Evolutionary conservation across 345 rosid genomes (phyloP), one percentile per base, ranked within the genome.

Genomic region (Linum tenue): DNA sequence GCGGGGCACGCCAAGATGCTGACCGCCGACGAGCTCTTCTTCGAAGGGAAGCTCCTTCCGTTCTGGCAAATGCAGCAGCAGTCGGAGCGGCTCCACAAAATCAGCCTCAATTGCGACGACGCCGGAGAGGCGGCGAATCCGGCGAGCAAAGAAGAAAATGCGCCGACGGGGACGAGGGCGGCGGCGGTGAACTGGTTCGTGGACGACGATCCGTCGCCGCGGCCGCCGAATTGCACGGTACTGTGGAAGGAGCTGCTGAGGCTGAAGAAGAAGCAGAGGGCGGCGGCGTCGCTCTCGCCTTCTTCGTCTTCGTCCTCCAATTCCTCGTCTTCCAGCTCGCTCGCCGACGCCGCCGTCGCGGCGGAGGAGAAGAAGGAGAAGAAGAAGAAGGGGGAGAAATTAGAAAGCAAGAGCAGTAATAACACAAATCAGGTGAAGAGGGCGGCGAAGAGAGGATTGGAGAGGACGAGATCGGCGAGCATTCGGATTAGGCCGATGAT

Each of bases 221-320:
- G 98, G 66, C 98, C 96, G 43, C 98, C 98, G 3, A 92, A 92
- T 65, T 92, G 98, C 65, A 90, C 97, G 2, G 98, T 92, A 3
- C 44, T 92, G 3, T 92, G 97, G 97, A 92, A 90, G 80, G 98
- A 90, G 78, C 69, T 92, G 70, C 79, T 92, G 3, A 78, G 92
- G 83, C 56, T 92, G 64, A 90, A 83, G 85, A 92, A 92, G 76
- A 96, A 88, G 50, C 6, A 11, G 68, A 69, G 87, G 0, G 71
- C 83, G 63, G 74, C 10, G 6, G 50, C 92, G 0, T 55, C 82
- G 6, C 50, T 43, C 10, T 77, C 78, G 2, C 84, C 85, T 0
- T 82, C 92, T 37, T 83, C 92, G 0, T 82, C 85, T 0, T 43
- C 50, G 50, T 43, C 50, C 10, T 85, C 91, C 11, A 76, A 87